Base-by-base conservation (phyloP, 73 alveolate genomes). In the Uronychia setigera region DNA sequence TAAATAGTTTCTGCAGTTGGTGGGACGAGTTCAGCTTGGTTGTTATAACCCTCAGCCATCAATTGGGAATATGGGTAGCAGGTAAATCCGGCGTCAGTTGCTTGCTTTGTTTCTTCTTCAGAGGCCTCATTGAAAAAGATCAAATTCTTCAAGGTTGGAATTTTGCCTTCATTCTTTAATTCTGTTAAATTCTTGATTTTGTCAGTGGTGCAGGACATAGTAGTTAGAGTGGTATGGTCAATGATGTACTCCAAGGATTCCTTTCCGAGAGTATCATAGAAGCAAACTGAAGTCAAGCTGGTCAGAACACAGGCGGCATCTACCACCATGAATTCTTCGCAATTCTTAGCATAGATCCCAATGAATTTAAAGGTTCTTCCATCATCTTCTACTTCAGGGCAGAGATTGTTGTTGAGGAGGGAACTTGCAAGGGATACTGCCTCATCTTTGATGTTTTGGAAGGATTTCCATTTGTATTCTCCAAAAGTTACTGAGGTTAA, bases 301-400 rank as follows among this genome's bases (percentile, higher is more conserved):
- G 88, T 77, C 29, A 80, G 60, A n/a, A 88, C 89, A 59, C 98
- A 87, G 25, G 96, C 98, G 32, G 93, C 57, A 90, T 95, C 98
- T 0, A 92, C 79, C 26, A 92, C 75, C 0, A 88, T 85, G 98
- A 97, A 94, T 85, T 95, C 98, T 46, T 92, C 94, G 59, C 98
- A 60, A 67, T 93, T 96, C 78, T 91, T 95, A 0, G 98, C 89
- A 76, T 92, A 96, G 31, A 95, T 80, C 0, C 98, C 97, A 19
- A 96, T 74, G 30, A 93, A 79, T 76, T 88, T 83, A 29, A 91
- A 87, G 28, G 32, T 80, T 0, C 89, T 79, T 9, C 78, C 94
- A 33, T 79, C 90, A 35, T 59, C 57, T 28, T 58, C 33, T 19
- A n/a, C 32, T 78, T 82, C 57, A 27, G 86, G 83, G 75, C 91